Conservation (phyloP, 257 asterid genomes). For the Misopates orontium region DNA sequence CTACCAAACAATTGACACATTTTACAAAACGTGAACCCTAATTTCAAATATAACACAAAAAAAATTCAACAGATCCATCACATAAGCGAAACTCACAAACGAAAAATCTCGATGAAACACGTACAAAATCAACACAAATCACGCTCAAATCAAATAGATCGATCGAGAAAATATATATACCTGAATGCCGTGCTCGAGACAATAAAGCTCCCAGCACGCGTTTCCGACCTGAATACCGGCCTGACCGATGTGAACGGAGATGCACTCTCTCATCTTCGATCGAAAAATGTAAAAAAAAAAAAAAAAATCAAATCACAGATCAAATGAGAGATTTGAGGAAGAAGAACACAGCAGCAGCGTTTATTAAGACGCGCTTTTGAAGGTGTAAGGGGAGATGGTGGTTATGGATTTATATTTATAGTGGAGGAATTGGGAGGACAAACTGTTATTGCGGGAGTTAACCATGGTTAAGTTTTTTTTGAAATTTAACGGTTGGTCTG, state of each 20-base stretch:
- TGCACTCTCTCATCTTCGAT: conserved; percentile 44
- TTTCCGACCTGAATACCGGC: conserved; percentile 51
- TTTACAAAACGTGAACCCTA: no score
- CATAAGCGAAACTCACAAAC: no score
- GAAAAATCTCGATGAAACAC: neutral
- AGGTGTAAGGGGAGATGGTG: neutral
- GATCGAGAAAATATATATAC: neutral
- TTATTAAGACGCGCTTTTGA: conserved; percentile 31
- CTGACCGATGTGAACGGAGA: conserved; percentile 48
- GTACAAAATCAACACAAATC: no score
- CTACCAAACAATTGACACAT: no score
- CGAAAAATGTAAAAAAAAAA: neutral
- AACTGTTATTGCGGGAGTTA: neutral
- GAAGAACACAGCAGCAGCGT: conserved; percentile 6
- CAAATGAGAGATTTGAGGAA: no score
- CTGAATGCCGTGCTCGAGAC: conserved; percentile 47
- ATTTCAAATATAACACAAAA: no score
- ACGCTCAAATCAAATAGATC: no score
- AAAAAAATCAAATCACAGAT: neutral
- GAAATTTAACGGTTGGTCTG: conserved; percentile 9
- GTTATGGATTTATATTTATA: conserved; percentile 11
- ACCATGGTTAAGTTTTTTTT: conserved; percentile 16
- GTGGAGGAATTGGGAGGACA: neutral
- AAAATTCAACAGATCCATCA: no score
- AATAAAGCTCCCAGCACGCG: conserved; percentile 50